A percentile compares a stretch with the other conserved stretches of the same genome.
Conservation (phyloP, 371 early-diverging fungal species). For the Lichtheimia corymbifera region DNA sequence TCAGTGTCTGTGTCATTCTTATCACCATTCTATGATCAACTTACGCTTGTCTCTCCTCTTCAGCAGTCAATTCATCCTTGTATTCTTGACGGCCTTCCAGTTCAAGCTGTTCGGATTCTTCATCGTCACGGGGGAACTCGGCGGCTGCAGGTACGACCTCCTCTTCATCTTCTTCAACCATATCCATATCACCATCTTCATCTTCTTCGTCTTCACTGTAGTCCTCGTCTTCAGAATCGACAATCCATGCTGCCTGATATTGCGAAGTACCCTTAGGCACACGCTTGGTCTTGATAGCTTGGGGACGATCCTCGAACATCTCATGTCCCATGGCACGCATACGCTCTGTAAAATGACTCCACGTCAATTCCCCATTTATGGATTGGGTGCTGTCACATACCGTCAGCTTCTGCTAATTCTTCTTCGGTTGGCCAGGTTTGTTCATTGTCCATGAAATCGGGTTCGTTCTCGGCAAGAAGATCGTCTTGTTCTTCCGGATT, state of each 20-base stretch:
- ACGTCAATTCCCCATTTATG: background rate
- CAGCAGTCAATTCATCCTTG: conserved; percentile 44
- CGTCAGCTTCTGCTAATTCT: conserved; percentile 84
- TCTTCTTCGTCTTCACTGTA: conserved; percentile 68
- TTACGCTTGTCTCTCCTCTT: conserved; percentile 51
- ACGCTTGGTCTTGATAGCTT: conserved; percentile 36
- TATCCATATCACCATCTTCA: conserved; percentile 44
- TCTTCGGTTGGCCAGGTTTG: conserved; percentile 99
- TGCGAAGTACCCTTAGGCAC: conserved; percentile 95
- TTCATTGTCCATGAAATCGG: conserved; percentile 88
- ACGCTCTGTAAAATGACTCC: conserved; percentile 19
- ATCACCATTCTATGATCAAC: conserved; percentile 6
- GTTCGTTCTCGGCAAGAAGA: conserved; percentile 81
- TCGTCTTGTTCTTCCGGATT: conserved; percentile 70
- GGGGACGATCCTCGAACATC: conserved; percentile 14
- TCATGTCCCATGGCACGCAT: conserved; percentile 40
- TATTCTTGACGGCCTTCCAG: conserved; percentile 52
- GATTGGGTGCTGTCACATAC: conserved; percentile 15
- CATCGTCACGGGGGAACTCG: conserved; percentile 39
- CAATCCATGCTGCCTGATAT: conserved; percentile 98
- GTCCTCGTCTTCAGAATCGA: conserved; percentile 73
- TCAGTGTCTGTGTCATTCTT: background rate
- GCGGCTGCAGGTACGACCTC: conserved; percentile 36
- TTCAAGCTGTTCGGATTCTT: conserved; percentile 81
- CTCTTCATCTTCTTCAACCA: conserved; percentile 40